phyloP scores from a whole-genome alignment of 2,329 filamentous ascomycete species.

The Ceratocystis ficicola region DNA sequence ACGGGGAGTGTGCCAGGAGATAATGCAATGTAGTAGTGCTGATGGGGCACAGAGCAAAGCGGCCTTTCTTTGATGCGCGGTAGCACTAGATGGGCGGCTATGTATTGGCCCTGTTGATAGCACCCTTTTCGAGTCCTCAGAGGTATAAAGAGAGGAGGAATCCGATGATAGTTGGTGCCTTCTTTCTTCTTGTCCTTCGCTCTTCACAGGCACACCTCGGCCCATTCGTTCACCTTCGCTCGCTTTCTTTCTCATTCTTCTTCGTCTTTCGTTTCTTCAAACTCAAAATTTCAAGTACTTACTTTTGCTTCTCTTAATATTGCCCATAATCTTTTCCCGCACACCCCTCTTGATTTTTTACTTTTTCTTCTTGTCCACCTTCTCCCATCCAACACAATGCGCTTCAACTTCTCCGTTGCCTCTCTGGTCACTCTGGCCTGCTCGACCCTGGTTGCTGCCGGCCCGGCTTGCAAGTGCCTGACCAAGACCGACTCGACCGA shows the following conservation, averaged over 20 bases:
- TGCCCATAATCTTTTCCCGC: too few relatives aligned
- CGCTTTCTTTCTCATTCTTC: conserved; percentile 10
- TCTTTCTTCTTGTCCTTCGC: conserved; percentile 4
- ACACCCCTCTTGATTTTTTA: background rate
- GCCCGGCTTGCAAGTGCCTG: conserved; percentile 22
- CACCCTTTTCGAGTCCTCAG: background rate
- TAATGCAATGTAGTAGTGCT: background rate
- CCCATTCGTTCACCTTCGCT: conserved; percentile 13
- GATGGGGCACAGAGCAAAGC: background rate
- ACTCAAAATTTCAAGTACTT: background rate
- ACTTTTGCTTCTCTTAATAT: too few relatives aligned
- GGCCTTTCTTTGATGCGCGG: background rate
- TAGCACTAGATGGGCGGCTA: background rate
- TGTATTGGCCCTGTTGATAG: background rate
- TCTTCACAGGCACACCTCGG: background rate
- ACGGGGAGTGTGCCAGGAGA: background rate
- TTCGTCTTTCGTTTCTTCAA: background rate
- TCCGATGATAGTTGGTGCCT: background rate
- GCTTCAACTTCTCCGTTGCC: conserved; percentile 18
- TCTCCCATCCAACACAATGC: conserved; percentile 15
- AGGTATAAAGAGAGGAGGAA: background rate
- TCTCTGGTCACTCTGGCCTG: conserved; percentile 17
- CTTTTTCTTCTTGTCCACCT: background rate
- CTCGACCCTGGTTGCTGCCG: conserved; percentile 13
- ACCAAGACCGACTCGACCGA: conserved; percentile 21